Evolutionary conservation across 2,329 filamentous ascomycete species (phyloP).

Genomic region (Aspergillus alliaceus): DNA sequence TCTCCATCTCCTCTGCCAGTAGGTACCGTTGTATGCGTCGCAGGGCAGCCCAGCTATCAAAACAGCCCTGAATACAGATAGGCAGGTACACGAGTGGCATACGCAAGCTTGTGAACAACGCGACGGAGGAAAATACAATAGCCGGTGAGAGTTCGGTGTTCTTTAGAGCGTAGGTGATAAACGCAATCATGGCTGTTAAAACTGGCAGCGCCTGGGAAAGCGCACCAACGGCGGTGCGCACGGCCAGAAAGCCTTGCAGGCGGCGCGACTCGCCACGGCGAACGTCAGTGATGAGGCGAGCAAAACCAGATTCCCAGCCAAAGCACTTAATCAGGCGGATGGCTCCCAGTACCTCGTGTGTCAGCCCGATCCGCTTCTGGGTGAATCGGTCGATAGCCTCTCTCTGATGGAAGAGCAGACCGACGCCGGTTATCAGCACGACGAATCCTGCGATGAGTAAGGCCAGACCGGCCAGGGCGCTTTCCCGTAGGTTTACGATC

Average conservation of each 20-base stretch:
- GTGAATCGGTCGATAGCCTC: conserved; percentile 88
- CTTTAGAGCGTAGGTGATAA: conserved; percentile 73
- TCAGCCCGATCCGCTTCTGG: conserved; percentile 84
- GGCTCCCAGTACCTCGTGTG: conserved; percentile 84
- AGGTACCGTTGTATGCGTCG: conserved; percentile 86
- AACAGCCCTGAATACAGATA: conserved; percentile 81
- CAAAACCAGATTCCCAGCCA: conserved; percentile 86
- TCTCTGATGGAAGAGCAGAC: conserved; percentile 72
- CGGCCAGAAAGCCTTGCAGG: conserved; percentile 75
- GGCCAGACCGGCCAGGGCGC: conserved; percentile 82
- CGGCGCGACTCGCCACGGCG: conserved; percentile 73
- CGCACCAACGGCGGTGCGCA: conserved; percentile 82
- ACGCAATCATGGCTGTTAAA: conserved; percentile 92
- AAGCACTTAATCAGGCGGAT: conserved; percentile 96
- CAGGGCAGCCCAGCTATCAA: conserved; percentile 84
- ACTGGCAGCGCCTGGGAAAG: conserved; percentile 82
- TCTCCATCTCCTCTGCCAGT: conserved; percentile 72
- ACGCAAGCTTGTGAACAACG: conserved; percentile 87
- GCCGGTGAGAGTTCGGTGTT: conserved; percentile 71
- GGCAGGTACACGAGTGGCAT: conserved; percentile 88
- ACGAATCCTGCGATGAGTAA: conserved; percentile 78
- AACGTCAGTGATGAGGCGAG: conserved; percentile 72
- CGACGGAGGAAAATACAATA: conserved; percentile 85
- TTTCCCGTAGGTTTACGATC: conserved; percentile 84
- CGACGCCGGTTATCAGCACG: conserved; percentile 73